Base-by-base conservation (phyloP, 2,329 filamentous ascomycete species). In the Penicillium thymicola region DNA sequence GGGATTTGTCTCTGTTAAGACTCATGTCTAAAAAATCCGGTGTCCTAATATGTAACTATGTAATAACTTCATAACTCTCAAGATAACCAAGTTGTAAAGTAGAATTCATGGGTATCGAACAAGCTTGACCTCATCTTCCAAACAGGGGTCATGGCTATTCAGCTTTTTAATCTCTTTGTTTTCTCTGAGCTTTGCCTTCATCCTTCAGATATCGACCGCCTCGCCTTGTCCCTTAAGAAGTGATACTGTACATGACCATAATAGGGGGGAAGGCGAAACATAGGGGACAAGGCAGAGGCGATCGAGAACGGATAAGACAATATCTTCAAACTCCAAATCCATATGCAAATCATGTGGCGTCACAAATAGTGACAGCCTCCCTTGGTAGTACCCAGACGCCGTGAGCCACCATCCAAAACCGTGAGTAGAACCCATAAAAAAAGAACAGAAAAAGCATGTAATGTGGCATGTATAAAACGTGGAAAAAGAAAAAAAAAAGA, bases 71-170 rank as follows among this genome's bases (percentile, higher is more conserved):
- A 21, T 21, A 21, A 21, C 21, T 14, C 36, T 16, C 36, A 49
- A 52, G 28, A 48, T 51, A 61, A 54, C 48, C 25, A 51, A 51
- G n/a, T 32, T 44, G 40, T 21, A 51, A 38, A 61, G 58, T 62
- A 54, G 37, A 63, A 65, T 63, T 58, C 62, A 65, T 65, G 67
- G 69, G 67, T 70, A 72, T 71, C 64, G 61, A 68, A 65, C 59
- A 62, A 64, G 58, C 55, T 51, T 60, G 57, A 59, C 60, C 54
- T 61, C 51, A 52, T 56, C 59, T 57, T 40, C 50, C 42, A 40
- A 61, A 55, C 18, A 56, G 45, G 51, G 30, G 42, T 21, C 52
- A 62, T 53, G 18, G 54, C 49, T 54, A 55, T 59, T 60, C 54
- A 52, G 53, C 36, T 38, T 60, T 57, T 55, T 55, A 54, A 37